Percentiles rank a stretch among this genome's conserved stretches.
Evolutionary conservation across 1,284 basidiomycete genomes (phyloP).

Genomic region (Marasmius tenuissimus): DNA sequence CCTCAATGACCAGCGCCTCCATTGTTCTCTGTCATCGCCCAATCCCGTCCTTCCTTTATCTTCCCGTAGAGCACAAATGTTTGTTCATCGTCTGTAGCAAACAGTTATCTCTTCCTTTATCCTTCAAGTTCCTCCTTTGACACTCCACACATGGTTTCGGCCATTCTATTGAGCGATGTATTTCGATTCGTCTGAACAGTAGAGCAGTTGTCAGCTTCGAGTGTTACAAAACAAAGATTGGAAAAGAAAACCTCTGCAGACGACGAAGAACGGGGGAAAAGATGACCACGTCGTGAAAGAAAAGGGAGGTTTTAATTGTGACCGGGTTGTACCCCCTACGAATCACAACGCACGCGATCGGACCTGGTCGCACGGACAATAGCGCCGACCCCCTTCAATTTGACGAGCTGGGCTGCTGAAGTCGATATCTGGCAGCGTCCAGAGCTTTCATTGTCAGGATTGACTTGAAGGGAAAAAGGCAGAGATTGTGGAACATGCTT

Average conservation of each 20-base stretch:
- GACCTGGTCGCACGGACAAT: not conserved
- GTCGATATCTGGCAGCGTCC: not conserved
- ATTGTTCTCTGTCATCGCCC: not conserved
- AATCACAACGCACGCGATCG: constrained; percentile 2
- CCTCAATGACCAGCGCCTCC: not conserved
- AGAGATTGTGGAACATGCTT: not conserved
- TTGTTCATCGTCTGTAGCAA: not conserved
- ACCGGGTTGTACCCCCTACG: not conserved
- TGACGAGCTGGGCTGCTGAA: no score
- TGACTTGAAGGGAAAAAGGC: not conserved
- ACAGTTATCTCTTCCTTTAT: no score
- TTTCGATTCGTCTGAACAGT: not conserved
- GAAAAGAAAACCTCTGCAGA: not conserved
- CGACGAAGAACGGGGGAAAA: not conserved
- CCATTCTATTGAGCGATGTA: not conserved
- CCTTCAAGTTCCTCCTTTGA: no score
- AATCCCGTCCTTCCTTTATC: not conserved
- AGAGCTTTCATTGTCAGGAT: not conserved
- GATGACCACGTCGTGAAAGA: not conserved
- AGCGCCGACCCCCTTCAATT: not conserved
- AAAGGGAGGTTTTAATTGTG: constrained; percentile 3
- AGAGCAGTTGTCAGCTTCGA: not conserved
- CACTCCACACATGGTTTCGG: no score
- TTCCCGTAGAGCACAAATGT: not conserved
- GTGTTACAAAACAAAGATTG: not conserved